These are phyloP conservation scores for Loxodes magnus DNA, from an alignment of 73 alveolate species.

Conservation along the genomic window DNA sequence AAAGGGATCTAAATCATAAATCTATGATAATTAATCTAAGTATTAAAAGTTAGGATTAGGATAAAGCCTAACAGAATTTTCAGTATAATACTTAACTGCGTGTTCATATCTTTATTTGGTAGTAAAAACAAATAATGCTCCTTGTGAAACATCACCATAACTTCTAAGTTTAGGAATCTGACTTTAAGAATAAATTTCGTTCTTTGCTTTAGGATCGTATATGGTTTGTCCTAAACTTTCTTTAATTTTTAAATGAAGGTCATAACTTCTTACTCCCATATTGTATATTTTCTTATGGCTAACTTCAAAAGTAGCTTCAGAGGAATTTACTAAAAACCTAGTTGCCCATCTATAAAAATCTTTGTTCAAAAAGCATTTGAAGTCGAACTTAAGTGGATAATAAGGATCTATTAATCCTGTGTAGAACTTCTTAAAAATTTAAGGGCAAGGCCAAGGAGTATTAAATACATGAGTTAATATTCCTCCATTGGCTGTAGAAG, in stretches of 20 bases:
- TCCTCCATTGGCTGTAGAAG: constrained; percentile 10
- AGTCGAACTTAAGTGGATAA: not conserved
- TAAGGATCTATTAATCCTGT: not conserved
- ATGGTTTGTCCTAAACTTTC: not conserved
- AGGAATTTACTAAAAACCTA: not conserved
- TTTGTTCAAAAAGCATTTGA: not conserved
- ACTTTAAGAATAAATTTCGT: not conserved
- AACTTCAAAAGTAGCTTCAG: not conserved
- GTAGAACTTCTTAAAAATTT: not conserved
- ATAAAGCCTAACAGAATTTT: too few species aligned
- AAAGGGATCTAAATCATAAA: not conserved
- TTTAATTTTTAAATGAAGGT: not conserved
- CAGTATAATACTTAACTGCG: too few species aligned
- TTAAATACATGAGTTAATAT: not conserved
- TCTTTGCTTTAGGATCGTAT: not conserved
- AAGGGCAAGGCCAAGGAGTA: not conserved
- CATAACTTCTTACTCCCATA: not conserved
- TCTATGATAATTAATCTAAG: not conserved
- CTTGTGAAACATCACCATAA: too few species aligned
- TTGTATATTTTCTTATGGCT: not conserved
- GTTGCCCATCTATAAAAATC: constrained; percentile 2
- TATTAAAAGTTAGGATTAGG: not conserved
- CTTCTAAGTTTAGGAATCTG: too few species aligned
- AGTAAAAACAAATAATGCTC: not conserved
- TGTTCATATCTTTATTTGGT: too few species aligned